Conservation (phyloP, 495 filamentous ascomycete species). For the Oidiodendron maius region DNA sequence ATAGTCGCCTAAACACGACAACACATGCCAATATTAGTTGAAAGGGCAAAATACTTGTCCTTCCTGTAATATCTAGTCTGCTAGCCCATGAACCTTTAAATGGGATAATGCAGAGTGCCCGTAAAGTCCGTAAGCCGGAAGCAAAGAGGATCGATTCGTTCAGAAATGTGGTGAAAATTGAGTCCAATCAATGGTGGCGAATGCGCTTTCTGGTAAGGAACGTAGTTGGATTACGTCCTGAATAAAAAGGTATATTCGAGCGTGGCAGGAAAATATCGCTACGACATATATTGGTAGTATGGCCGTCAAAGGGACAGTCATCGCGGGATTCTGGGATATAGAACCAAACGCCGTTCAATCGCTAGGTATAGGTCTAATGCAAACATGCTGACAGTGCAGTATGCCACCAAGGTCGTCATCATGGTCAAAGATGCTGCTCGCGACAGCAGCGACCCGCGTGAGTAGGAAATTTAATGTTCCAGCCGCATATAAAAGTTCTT, state of each 20-base stretch:
- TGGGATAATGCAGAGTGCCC: too few species aligned
- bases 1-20: too few species aligned
- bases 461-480: conserved; percentile 37
- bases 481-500: conserved; percentile 28
- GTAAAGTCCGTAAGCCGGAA: too few species aligned
- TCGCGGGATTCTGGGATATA: neutral
- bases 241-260: conserved; percentile 2
- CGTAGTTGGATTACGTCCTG: conserved; percentile 4
- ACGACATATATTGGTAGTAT: conserved; percentile 1
- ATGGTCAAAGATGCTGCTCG: conserved; percentile 13
- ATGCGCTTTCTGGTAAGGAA: conserved; percentile 3
- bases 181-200: conserved; percentile 1
- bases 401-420: neutral
- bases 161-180: conserved; percentile 3
- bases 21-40: too few species aligned
- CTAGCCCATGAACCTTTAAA: too few species aligned
- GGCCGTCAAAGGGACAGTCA: neutral
- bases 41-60: too few species aligned
- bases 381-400: conserved; percentile 12
- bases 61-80: too few species aligned
- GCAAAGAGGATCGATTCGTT: too few species aligned
- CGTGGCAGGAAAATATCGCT: neutral
- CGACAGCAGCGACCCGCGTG: conserved; percentile 28
- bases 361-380: too few species aligned
- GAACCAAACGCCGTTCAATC: too few species aligned